These are phyloP conservation scores for Blepharisma stoltei DNA, from an alignment of 73 alveolate species.

Conservation along the genomic window DNA sequence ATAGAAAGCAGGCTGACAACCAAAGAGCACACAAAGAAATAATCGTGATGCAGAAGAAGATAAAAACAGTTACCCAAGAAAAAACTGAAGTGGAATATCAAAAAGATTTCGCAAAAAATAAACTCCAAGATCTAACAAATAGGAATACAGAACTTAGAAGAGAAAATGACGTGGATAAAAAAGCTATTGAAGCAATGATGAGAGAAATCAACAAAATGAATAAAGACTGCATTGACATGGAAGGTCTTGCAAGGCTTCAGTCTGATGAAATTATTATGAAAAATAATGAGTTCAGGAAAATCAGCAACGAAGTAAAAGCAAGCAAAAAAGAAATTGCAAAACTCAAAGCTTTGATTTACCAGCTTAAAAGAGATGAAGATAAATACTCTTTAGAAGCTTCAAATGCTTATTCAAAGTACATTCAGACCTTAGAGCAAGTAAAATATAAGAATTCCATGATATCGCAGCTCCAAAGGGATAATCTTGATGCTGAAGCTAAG, in stretches of 20 bases:
- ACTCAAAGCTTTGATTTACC: slow-evolving; percentile 54
- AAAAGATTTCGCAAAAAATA: slow-evolving; percentile 39
- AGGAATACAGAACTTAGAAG: not conserved
- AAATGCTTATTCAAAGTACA: slow-evolving; percentile 93
- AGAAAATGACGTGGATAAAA: slow-evolving; percentile 31
- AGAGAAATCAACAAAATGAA: slow-evolving; percentile 54
- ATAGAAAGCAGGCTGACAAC: slow-evolving; percentile 15
- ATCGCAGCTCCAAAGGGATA: slow-evolving; percentile 89
- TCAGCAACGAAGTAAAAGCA: slow-evolving; percentile 70
- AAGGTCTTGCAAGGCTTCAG: slow-evolving; percentile 63
- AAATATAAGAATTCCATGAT: slow-evolving; percentile 90
- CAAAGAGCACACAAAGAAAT: slow-evolving; percentile 36
- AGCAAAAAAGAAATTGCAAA: slow-evolving; percentile 67
- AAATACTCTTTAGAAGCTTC: slow-evolving; percentile 94
- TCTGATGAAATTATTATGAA: slow-evolving; percentile 61
- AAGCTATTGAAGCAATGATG: slow-evolving; percentile 32
- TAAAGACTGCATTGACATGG: slow-evolving; percentile 58
- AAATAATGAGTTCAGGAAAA: slow-evolving; percentile 67
- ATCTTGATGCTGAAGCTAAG: slow-evolving; percentile 95
- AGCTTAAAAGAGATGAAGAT: slow-evolving; percentile 76
- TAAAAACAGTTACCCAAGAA: slow-evolving; percentile 35
- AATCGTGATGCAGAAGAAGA: slow-evolving; percentile 41
- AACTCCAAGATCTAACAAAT: slow-evolving; percentile 19
- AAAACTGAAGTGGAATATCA: slow-evolving; percentile 40
- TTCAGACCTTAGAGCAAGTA: slow-evolving; percentile 91